phyloP scores from a whole-genome alignment of 2,329 filamentous ascomycete genomes.

The Sporothrix dimorphospora region DNA sequence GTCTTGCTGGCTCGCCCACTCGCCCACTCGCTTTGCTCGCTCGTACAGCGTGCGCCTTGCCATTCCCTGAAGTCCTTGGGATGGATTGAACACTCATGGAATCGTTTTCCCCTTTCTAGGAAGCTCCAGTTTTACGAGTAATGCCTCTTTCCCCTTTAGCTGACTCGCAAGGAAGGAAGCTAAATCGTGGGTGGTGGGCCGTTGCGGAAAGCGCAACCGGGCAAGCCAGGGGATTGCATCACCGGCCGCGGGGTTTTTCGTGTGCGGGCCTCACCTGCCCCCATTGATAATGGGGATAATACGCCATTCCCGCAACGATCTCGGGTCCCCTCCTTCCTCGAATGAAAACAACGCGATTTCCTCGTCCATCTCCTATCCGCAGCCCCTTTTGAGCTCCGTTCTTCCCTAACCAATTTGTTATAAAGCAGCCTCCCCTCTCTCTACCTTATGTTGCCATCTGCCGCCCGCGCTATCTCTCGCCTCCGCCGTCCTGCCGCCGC shows the following conservation, averaged over 20 bases:
- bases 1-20: background rate
- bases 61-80: background rate
- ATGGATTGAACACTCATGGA: background rate
- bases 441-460: slow-evolving; percentile 28
- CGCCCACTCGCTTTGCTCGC: background rate
- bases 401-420: background rate
- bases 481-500: slow-evolving; percentile 7
- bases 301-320: slow-evolving; percentile 20
- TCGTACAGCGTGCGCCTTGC: background rate
- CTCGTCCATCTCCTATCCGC: background rate
- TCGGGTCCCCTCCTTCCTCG: background rate
- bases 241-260: slow-evolving; percentile 27
- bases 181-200: background rate
- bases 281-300: background rate
- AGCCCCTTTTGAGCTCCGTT: background rate
- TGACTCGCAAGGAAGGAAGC: background rate
- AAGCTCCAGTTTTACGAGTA: background rate
- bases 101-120: background rate
- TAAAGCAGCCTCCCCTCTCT: background rate
- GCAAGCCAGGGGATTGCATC: slow-evolving; percentile 24
- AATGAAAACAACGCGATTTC: slow-evolving; percentile 14
- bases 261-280: slow-evolving; percentile 9
- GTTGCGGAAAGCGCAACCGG: slow-evolving; percentile 7
- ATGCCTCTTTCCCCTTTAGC: no score
- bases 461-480: slow-evolving; percentile 14